Base-by-base conservation (phyloP, 345 rosid species). In the Pistacia vera region DNA sequence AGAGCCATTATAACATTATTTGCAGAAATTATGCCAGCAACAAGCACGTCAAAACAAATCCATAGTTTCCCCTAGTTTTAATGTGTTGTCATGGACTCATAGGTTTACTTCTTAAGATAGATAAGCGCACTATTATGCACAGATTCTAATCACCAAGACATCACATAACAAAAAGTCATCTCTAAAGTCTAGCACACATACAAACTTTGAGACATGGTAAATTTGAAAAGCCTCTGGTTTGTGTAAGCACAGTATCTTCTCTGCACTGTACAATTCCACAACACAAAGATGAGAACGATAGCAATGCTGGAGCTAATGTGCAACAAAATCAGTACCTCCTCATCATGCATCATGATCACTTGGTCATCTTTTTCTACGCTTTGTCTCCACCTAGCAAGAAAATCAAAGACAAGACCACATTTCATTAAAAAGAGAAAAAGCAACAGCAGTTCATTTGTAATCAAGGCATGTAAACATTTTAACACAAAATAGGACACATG, bases 361-460 rank as follows among this genome's bases (percentile, higher is more conserved):
- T 61, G 6, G 77, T 89, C 83, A 88, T 80, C 91, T 86, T 83
- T 89, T 91, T 55, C 92, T 81, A 41, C 96, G 92, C 79, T 91
- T 91, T 0, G 92, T 46, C 82, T 91, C 96, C 81, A 89, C 92
- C 96, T 91, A 78, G 49, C 61, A 60, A 33, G 57, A 80, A 66
- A 52, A 61, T 54, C 20, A 54, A 10, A 75, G 5, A 70, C 12
- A 20, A 10, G 5, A 44, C 58, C 59, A 56, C 36, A 13, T 14
- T 38, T n/a, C 69, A 5, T 54, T 46, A 69, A 38, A 71, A 22
- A 72, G 65, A 46, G 66, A 49, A 54, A 38, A 4, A 30, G 20
- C 11, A 59, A 70, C n/a, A 52, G 35, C 46, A 44, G 3, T 2
- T 33, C 58, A 35, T 48, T 72, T 38, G 2, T 60, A 58, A 66